Percentiles rank a stretch among this genome's conserved stretches.
Evolutionary conservation across 2,329 filamentous ascomycete species (phyloP).

Genomic region (Lasiodiplodia theobromae): DNA sequence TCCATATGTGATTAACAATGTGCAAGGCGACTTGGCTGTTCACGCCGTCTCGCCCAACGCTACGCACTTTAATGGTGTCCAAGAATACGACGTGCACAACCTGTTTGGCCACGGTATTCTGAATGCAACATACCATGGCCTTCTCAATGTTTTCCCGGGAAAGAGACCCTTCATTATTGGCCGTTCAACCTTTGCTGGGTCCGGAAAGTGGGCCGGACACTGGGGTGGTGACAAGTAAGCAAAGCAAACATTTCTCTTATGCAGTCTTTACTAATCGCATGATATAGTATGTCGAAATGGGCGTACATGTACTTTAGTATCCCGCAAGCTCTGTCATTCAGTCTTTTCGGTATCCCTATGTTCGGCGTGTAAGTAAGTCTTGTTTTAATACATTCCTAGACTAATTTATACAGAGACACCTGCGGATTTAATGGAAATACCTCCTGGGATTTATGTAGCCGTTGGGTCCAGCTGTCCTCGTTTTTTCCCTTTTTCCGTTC

Average conservation of each 20-base stretch:
- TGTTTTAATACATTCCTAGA: too few species aligned
- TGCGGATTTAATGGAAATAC: conserved; percentile 78
- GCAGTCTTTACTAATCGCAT: not conserved
- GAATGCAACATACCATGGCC: conserved; percentile 76
- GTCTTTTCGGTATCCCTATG: conserved; percentile 78
- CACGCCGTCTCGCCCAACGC: conserved; percentile 80
- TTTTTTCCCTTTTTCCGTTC: conserved; percentile 83
- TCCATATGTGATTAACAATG: conserved; percentile 78
- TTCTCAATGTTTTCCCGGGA: conserved; percentile 67
- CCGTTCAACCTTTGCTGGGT: conserved; percentile 80
- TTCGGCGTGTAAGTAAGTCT: conserved; percentile 57
- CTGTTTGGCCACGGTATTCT: conserved; percentile 78
- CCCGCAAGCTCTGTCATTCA: conserved; percentile 77
- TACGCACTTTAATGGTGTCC: conserved; percentile 73
- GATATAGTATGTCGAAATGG: conserved; percentile 63
- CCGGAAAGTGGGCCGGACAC: conserved; percentile 78
- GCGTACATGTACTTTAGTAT: conserved; percentile 79
- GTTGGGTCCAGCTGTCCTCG: too few species aligned
- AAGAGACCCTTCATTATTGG: conserved; percentile 86
- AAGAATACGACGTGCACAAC: conserved; percentile 86
- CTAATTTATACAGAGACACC: conserved; percentile 35
- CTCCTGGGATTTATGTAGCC: too few species aligned
- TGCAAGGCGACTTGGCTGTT: conserved; percentile 73
- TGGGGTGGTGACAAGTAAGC: conserved; percentile 75
- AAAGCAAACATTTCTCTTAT: not conserved